Evolutionary conservation across 768 basidiomycete species (phyloP).

Genomic region (Scleroderma citrinum): DNA sequence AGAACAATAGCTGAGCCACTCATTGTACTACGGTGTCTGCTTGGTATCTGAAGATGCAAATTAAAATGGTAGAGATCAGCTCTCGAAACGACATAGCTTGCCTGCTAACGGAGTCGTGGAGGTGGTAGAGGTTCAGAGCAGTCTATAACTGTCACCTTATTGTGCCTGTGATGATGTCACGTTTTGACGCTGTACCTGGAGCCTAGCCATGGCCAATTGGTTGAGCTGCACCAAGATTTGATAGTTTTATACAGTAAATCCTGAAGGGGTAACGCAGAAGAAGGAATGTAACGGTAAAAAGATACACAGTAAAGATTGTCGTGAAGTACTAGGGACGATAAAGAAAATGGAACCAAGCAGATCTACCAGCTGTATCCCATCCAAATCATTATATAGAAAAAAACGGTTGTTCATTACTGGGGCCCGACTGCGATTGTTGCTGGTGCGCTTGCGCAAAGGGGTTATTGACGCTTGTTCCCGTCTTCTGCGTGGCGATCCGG

Average conservation of each 20-base stretch:
- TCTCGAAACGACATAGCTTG: too few relatives aligned
- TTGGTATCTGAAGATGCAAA: too few relatives aligned
- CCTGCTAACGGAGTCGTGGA: too few relatives aligned
- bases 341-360: not conserved
- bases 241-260: not conserved
- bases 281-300: not conserved
- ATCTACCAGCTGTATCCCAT: constrained; percentile 3
- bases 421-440: constrained; percentile 30
- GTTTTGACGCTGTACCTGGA: too few relatives aligned
- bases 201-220: too few relatives aligned
- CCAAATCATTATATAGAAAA: constrained; percentile 55
- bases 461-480: constrained; percentile 47
- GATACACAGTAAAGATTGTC: not conserved
- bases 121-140: too few relatives aligned
- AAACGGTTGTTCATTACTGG: constrained; percentile 66
- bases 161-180: too few relatives aligned
- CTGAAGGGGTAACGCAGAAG: not conserved
- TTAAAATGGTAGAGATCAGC: too few relatives aligned
- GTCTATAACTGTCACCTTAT: too few relatives aligned
- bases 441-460: constrained; percentile 64
- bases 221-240: too few relatives aligned
- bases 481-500: constrained; percentile 39
- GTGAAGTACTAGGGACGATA: not conserved
- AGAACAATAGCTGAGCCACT: not conserved
- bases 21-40: not conserved